phyloP scores from a whole-genome alignment of 2,329 filamentous ascomycete species.

The Botryotinia convoluta region DNA sequence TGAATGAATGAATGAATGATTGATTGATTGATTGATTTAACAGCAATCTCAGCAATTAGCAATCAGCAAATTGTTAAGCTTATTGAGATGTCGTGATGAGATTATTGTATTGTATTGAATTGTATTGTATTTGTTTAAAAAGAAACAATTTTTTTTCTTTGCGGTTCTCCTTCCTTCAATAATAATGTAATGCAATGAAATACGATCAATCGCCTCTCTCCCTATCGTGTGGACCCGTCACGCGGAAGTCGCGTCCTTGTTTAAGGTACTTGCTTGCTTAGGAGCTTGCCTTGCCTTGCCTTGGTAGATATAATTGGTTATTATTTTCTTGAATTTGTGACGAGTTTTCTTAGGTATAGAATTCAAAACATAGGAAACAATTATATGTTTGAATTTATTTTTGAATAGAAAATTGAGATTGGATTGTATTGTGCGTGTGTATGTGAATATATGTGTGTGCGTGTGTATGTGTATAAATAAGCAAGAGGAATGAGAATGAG shows the following conservation, averaged over 20 bases:
- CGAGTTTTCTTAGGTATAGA: not conserved
- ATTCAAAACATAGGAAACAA: too few species aligned
- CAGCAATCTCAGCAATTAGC: slow-evolving; percentile 2
- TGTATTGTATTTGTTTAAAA: not conserved
- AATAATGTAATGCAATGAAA: not conserved
- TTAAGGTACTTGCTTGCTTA: slow-evolving; percentile 3
- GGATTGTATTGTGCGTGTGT: not conserved
- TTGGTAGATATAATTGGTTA: not conserved
- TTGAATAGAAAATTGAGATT: too few species aligned
- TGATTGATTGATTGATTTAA: not conserved
- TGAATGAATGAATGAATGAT: too few species aligned
- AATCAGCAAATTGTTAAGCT: not conserved
- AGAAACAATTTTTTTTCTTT: slow-evolving; percentile 2
- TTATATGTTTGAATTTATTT: too few species aligned
- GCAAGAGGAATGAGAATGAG: not conserved
- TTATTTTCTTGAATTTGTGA: not conserved
- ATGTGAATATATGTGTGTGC: not conserved
- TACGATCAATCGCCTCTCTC: not conserved
- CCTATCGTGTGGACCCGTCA: slow-evolving; percentile 10
- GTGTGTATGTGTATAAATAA: not conserved
- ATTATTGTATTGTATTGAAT: not conserved
- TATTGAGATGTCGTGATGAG: not conserved
- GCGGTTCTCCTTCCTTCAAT: slow-evolving; percentile 10
- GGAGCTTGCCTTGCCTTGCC: too few species aligned
- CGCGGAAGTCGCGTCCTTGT: slow-evolving; percentile 19